Percentiles rank a stretch among this genome's conserved stretches.
phyloP scores from a whole-genome alignment of 208 protist species.

The Leishmania tropica region DNA sequence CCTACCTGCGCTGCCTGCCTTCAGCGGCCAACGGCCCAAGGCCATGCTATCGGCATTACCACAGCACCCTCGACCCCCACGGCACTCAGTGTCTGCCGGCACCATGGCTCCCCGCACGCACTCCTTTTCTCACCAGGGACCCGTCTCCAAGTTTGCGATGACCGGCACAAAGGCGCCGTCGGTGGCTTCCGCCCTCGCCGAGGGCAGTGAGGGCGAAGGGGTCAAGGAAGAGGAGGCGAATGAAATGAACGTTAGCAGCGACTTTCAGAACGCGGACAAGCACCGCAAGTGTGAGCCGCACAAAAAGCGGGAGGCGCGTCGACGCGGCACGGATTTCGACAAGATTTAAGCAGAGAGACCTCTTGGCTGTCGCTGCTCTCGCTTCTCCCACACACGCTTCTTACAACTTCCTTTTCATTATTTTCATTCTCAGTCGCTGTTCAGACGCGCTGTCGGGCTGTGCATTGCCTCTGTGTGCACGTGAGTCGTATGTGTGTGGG shows the following conservation, averaged over 20 bases:
- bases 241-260: neutral
- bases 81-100: neutral
- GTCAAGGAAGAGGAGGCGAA: neutral
- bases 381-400: neutral
- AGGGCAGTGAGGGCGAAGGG: neutral
- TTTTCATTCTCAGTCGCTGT: neutral
- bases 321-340: conserved; percentile 24
- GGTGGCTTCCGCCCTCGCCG: neutral
- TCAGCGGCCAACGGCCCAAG: neutral
- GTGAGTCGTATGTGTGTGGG: neutral
- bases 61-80: neutral
- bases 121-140: neutral
- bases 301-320: conserved; percentile 19
- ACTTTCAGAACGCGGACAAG: neutral
- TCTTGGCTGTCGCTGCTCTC: neutral
- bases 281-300: conserved; percentile 9
- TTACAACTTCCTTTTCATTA: neutral
- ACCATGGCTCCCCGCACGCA: neutral
- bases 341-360: neutral
- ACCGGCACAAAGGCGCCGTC: neutral
- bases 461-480: neutral
- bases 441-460: neutral
- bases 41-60: neutral
- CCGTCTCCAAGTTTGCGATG: neutral
- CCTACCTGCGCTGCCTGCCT: neutral